Evolutionary conservation across 1,139 yeast genomes (phyloP), one percentile per base, ranked within the genome.

Genomic region (Maudiozyma humilis): DNA sequence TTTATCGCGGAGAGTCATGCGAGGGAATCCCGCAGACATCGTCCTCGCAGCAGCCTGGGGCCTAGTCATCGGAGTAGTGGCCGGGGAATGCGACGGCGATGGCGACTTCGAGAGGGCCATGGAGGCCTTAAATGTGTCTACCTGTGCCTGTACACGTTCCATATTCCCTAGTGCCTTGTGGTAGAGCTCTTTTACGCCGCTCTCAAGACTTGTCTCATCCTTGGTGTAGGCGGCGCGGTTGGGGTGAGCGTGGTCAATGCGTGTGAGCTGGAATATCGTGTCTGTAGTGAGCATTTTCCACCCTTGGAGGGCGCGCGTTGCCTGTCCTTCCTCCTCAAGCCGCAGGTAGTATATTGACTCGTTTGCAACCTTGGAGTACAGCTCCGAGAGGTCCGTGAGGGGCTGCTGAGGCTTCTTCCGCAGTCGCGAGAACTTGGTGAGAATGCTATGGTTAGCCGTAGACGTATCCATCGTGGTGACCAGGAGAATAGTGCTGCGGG

Each of bases 221-320:
- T 66, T 51, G 54, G 73, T 52, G 68, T 68, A 67, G 62, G 75
- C 56, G 61, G 70, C 49, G 7, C 44, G 47, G 64, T 55, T 51
- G 10, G 63, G 58, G 48, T 65, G 59, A 12, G 64, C 62, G 47
- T 72, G 73, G 41, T 79, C 82, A 44, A 81, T 70, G 13, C 66
- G 53, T 32, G 79, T 83, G 36, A 80, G 63, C 53, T 76, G 76
- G 57, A 68, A 76, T 43, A 78, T 67, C 10, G 79, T 68, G 42
- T 75, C 72, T 1, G 84, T 78, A 51, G 79, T 85, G 16, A 82
- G 63, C 7, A 79, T 69, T 54, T 78, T 80, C 89, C 89, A 82
- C 2, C 88, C 88, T 51, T 73, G 75, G 25, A 79, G 63, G 1
- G 89, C 84, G 17, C 72, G 76, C 44, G 71, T 75, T 41, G 70